Base-by-base conservation (phyloP, 192 early-diverging fungal genomes). In the Podila clonocystis region DNA sequence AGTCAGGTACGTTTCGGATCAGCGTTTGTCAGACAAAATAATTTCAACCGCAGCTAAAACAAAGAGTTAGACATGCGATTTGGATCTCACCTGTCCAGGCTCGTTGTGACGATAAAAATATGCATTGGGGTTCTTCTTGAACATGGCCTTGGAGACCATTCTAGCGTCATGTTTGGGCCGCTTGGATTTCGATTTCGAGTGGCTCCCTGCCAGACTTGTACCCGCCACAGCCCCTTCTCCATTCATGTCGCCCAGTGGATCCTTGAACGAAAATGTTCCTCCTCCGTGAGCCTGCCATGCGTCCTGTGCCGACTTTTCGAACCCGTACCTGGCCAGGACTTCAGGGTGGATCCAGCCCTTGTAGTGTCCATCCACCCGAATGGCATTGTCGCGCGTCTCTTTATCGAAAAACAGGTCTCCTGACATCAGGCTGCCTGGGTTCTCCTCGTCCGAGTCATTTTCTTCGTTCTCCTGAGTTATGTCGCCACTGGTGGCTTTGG, bases 51-150 rank as follows among this genome's bases (percentile, higher is more conserved):
- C 9, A 11, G 24, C 52, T 3, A 22, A 20, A 24, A 28, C 26
- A 58, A 33, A 52, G 28, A 0, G 26, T 2, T 15, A 11, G 15
- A 58, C 20, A 60, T 49, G 36, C 38, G 5, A n/a, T 65, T 50
- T 20, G 24, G 17, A 31, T 71, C 70, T 67, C 85, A 86, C 87
- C 60, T 87, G 85, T n/a, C 91, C 91, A 19, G 93, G 93, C 63
- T 92, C 92, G 19, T 90, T 91, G 68, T 94, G 91, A 12, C 92
- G 76, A 79, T 94, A 94, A 68, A 94, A 94, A 57, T 90, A 94
- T 19, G 89, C 88, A 68, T 93, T 94, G 7, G 91, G 93, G 61
- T 93, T 93, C 77, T 94, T 93, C 67, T 89, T 89, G 63, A 91
- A 86, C 75, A 92, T 68, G 73, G 88, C 87, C 24, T 89, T 90